Base-by-base conservation (phyloP, 2,329 filamentous ascomycete genomes). In the Macroventuria anomochaeta region DNA sequence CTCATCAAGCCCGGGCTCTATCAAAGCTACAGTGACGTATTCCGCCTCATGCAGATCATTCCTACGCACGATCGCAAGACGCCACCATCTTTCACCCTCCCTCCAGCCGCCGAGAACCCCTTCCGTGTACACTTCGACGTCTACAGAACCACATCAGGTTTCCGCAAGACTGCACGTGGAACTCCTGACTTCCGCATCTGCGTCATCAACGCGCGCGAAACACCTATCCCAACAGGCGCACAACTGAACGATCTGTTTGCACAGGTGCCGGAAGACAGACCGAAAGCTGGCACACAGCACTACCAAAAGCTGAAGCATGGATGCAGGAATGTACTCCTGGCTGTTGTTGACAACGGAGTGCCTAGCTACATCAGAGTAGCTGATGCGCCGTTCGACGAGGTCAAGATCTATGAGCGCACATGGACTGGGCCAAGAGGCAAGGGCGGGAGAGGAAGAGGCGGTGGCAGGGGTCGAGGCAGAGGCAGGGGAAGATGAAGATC, bases 331-430 rank as follows among this genome's bases (percentile, higher is more conserved):
- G 89, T 95, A 26, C 80, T 97, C 28, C 73, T 99, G 20, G 95
- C 93, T 0, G 84, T 97, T 2, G 92, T 97, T 28, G 95, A 97
- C 71, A 85, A 91, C 58, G 95, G 95, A 0, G 82, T 97, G 18
- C 88, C 93, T 38, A 97, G 93, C 72, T 97, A 93, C 71, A 80
- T 97, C 67, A 81, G 90, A 20, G 82, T 97, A 53, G 86, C 84
- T 1, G 92, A 97, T 77, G 87, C 86, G 10, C 88, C 87, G 0
- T 97, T 97, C 75, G 88, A 72, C 1, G 65, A 69, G 58, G 91
- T 96, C 74, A 85, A 77, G 72, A 68, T 96, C 31, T 91, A 86
- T 65, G 85, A 87, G 67, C 77, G 84, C 44, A 50, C 81, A 82
- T 61, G 78, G 80, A 70, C 67, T 3, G 56, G 61, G 67, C 60